Base-by-base conservation (phyloP, 148 eudicot species). In the Rheum nobile region DNA sequence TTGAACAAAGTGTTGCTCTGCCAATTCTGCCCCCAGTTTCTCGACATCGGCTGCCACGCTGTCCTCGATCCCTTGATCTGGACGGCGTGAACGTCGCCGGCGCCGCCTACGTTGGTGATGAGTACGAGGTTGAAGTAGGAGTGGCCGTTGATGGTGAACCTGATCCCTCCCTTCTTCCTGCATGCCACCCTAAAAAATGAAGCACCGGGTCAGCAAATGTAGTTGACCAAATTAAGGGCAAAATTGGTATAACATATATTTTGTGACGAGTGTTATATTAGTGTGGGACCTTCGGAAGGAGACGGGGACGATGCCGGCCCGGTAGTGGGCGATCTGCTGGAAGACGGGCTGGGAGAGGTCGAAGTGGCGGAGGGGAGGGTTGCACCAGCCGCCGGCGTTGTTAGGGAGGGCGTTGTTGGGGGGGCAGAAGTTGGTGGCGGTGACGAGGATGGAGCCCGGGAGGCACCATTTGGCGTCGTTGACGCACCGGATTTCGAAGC, bases 1-100 rank as follows among this genome's bases (percentile, higher is more conserved):
- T 88, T 77, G 31, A 90, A 90, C 32, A 39, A 67, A 42, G 81
- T 68, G 83, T 84, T 86, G 88, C 86, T 86, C 77, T 90, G 96
- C 96, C 96, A 90, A 38, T 90, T 90, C 65, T 88, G 92, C 0
- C 96, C 96, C 96, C 96, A 90, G 77, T 90, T 90, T 46, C 96
- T 78, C 2, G 92, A 90, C 96, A 90, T 86, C 28, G 89, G 55
- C 75, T 83, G 83, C 96, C 96, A 90, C 0, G 21, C 73, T 0
- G 92, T 84, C 34, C 55, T 82, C 4, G 92, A 90, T 16, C 96
- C 96, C 82, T 88, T 88, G 77, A 90, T 85, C 0, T 90, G 79
- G 26, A 79, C 96, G 1, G 92, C 83, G 28, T 82, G 82, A 5
- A 90, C 87, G 35, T 90, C 96, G 0, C 96, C 96, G n/a, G 96